Percentiles rank a stretch among this genome's conserved stretches.
Evolutionary conservation across 148 eudicot genomes (phyloP).

Genomic region (Fagopyrum tataricum): DNA sequence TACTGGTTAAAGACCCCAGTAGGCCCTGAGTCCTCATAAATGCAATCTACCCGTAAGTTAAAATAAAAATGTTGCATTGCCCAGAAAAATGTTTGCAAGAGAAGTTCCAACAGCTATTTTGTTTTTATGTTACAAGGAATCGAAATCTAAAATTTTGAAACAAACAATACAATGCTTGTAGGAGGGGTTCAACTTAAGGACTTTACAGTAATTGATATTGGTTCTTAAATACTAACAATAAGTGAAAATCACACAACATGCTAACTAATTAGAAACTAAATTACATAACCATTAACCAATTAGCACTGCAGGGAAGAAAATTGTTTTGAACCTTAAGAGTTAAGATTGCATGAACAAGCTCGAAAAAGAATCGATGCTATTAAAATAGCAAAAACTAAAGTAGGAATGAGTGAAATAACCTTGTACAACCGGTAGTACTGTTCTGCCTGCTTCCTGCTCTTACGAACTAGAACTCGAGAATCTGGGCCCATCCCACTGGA

Average conservation of each 20-base stretch:
- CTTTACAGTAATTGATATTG: background rate
- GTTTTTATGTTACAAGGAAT: background rate
- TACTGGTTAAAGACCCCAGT: too few species aligned
- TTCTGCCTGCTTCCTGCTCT: constrained; percentile 97
- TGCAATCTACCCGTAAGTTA: background rate
- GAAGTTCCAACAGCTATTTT: background rate
- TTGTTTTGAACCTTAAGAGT: background rate
- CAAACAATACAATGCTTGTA: background rate
- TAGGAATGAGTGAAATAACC: constrained; percentile 26
- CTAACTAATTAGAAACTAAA: too few species aligned
- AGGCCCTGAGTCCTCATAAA: background rate
- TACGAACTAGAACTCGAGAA: constrained; percentile 87
- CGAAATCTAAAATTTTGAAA: background rate
- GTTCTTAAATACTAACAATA: background rate
- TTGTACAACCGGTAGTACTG: constrained; percentile 81
- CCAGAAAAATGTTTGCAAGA: background rate
- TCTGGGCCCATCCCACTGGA: constrained; percentile 99
- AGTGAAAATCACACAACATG: too few species aligned
- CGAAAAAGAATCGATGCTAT: too few species aligned
- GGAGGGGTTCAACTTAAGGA: background rate
- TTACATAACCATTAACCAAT: background rate
- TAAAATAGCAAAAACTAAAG: background rate
- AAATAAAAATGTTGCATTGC: background rate
- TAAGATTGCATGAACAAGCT: too few species aligned
- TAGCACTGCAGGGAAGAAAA: background rate